Evolutionary conservation across 192 early-diverging fungal species (phyloP).

Genomic region (Oehlia diaphana): DNA sequence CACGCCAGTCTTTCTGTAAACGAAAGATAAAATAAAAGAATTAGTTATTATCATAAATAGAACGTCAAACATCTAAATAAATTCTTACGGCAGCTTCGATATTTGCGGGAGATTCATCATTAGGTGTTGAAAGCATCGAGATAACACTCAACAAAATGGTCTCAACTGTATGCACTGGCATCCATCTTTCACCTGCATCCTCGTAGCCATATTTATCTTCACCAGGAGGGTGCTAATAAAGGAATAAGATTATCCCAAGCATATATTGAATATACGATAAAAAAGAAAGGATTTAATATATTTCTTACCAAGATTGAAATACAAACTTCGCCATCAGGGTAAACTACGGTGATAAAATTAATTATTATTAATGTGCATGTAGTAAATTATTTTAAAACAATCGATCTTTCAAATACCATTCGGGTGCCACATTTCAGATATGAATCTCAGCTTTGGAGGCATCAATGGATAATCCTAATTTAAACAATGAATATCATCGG

Average conservation of each 20-base stretch:
- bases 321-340: constrained; percentile 87
- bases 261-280: neutral
- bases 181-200: constrained; percentile 87
- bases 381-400: neutral
- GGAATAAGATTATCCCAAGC: neutral
- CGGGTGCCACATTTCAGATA: constrained; percentile 90
- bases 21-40: neutral
- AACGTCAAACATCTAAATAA: neutral
- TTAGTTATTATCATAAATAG: neutral
- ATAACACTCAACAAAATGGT: constrained; percentile 89
- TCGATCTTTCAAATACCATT: constrained; percentile 55
- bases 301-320: constrained; percentile 90
- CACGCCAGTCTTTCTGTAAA: constrained; percentile 76
- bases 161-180: constrained; percentile 94
- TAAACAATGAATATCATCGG: constrained; percentile 29
- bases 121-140: constrained; percentile 88
- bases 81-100: constrained; percentile 85
- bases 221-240: constrained; percentile 64
- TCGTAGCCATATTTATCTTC: constrained; percentile 94
- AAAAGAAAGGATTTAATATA: constrained; percentile 1
- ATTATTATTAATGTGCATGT: neutral
- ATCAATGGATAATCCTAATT: constrained; percentile 75
- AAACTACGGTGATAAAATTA: constrained; percentile 54
- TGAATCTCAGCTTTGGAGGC: constrained; percentile 89
- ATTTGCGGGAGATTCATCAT: constrained; percentile 95